These are phyloP conservation scores for Grosmannia penicillata DNA, from an alignment of 2,329 filamentous ascomycete genomes.

Conservation along the genomic window DNA sequence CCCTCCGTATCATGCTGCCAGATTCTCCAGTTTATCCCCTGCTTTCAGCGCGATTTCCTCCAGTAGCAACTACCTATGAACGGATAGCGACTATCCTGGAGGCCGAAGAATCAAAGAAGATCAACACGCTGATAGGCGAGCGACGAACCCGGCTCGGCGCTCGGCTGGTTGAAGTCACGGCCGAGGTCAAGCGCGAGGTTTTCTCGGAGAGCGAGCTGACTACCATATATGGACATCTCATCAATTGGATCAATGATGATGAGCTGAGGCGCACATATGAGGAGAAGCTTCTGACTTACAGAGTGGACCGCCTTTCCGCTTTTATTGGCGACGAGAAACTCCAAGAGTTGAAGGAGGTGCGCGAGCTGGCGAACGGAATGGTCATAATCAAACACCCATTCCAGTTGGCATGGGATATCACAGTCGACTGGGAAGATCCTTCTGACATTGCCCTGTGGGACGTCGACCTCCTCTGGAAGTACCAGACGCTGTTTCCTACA, in stretches of 20 bases:
- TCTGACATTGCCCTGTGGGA: conserved; percentile 66
- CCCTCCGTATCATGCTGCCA: conserved; percentile 64
- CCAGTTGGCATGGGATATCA: conserved; percentile 78
- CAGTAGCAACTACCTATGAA: conserved; percentile 67
- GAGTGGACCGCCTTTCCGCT: conserved; percentile 62
- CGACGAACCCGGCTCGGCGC: conserved; percentile 78
- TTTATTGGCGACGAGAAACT: conserved; percentile 52
- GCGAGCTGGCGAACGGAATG: conserved; percentile 76
- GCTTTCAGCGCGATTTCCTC: conserved; percentile 70
- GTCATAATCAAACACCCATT: conserved; percentile 91
- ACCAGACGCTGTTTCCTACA: conserved; percentile 70
- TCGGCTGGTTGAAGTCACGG: conserved; percentile 65
- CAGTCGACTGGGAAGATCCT: conserved; percentile 76
- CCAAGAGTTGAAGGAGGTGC: conserved; percentile 55
- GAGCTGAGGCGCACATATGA: conserved; percentile 72
- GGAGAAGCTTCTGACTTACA: conserved; percentile 73
- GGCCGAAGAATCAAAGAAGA: conserved; percentile 70
- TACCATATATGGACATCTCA: conserved; percentile 63
- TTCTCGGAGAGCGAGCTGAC: conserved; percentile 64
- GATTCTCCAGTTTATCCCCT: conserved; percentile 65
- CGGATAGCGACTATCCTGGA: conserved; percentile 74
- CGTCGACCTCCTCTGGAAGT: conserved; percentile 61
- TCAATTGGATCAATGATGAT: conserved; percentile 84
- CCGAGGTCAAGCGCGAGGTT: conserved; percentile 78
- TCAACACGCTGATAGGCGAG: conserved; percentile 82